Evolutionary conservation across 2,329 filamentous ascomycete genomes (phyloP).

Genomic region (Pseudogymnoascus sp.): DNA sequence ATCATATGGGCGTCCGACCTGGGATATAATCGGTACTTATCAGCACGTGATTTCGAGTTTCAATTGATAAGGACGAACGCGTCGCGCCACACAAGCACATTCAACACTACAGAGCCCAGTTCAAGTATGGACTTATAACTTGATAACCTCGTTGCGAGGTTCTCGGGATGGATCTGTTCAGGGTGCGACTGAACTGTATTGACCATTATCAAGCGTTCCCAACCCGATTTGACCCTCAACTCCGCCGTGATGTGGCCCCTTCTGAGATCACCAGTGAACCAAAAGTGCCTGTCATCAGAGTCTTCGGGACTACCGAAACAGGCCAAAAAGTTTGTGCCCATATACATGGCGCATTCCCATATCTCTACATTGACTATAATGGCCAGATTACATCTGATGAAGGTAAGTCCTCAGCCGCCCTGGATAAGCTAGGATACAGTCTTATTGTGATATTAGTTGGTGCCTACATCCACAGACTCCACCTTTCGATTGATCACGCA

Average conservation of each 20-base stretch:
- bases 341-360: conserved; percentile 91
- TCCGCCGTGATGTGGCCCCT: conserved; percentile 57
- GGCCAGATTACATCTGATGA: conserved; percentile 59
- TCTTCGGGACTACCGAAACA: conserved; percentile 89
- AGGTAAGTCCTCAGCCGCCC: conserved; percentile 45
- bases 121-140: conserved; percentile 1
- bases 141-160: background rate
- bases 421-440: background rate
- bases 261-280: conserved; percentile 56
- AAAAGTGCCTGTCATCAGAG: conserved; percentile 76
- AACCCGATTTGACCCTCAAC: conserved; percentile 70
- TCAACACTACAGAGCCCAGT: background rate
- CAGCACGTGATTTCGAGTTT: conserved; percentile 10
- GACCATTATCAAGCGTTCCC: conserved; percentile 84
- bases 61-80: conserved; percentile 3
- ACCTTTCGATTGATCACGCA: conserved; percentile 84
- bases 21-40: background rate
- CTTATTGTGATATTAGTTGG: conserved; percentile 47
- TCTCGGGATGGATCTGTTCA: conserved; percentile 63
- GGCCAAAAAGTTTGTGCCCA: conserved; percentile 95
- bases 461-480: conserved; percentile 68
- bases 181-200: conserved; percentile 88
- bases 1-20: background rate
- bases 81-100: conserved; percentile 1
- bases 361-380: conserved; percentile 83